Evolutionary conservation across 1,284 basidiomycete species (phyloP).

Genomic region (Ustilago shanxiensis): DNA sequence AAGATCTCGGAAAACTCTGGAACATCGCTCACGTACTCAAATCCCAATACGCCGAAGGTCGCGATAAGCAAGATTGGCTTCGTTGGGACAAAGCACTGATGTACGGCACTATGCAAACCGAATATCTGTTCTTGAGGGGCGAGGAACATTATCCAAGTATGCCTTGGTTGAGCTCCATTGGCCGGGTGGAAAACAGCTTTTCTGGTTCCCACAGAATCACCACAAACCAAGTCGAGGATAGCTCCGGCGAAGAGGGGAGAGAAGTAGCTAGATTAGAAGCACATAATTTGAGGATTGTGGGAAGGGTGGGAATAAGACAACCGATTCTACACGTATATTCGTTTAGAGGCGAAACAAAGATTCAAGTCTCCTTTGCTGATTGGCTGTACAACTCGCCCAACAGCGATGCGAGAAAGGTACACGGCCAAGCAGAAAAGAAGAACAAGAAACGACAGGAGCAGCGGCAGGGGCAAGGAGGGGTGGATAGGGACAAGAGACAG

Average conservation of each 20-base stretch:
- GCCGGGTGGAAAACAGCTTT: conserved; percentile 22
- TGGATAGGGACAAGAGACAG: not conserved
- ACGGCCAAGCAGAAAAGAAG: not conserved
- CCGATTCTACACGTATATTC: conserved; percentile 44
- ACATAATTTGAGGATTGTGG: conserved; percentile 19
- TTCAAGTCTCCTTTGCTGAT: conserved; percentile 37
- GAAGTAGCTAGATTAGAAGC: conserved; percentile 17
- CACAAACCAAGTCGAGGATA: not conserved
- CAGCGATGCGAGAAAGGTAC: not conserved
- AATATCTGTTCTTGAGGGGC: conserved; percentile 29
- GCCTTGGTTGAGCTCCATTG: conserved; percentile 43
- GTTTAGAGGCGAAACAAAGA: conserved; percentile 14
- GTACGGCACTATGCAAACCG: conserved; percentile 37
- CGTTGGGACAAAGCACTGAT: conserved; percentile 30
- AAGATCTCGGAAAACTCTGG: conserved; percentile 14
- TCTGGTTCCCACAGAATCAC: conserved; percentile 13
- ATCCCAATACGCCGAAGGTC: conserved; percentile 18
- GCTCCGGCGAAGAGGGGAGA: no score
- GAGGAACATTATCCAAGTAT: conserved; percentile 38
- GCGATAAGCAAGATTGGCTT: conserved; percentile 27
- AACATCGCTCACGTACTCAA: conserved; percentile 4
- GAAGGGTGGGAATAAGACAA: conserved; percentile 35
- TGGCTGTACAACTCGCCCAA: conserved; percentile 29
- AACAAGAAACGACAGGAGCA: no score
- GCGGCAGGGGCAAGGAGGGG: not conserved